A percentile compares a stretch with the other conserved stretches of the same genome.
phyloP scores from a whole-genome alignment of 73 alveolate species.

The Uronychia setigera region DNA sequence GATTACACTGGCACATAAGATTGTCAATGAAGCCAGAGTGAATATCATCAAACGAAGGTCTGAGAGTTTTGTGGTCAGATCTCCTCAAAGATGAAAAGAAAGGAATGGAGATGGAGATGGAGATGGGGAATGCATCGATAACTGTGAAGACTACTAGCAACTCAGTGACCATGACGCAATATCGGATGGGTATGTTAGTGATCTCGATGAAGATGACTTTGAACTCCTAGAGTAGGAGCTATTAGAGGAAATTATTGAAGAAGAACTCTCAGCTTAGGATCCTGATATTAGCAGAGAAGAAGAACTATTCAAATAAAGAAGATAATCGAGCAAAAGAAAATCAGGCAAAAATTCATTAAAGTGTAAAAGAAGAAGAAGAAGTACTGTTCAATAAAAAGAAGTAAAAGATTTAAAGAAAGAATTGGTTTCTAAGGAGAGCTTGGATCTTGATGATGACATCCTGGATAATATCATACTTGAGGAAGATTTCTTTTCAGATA shows the following conservation, averaged over 20 bases:
- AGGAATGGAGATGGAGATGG: not conserved
- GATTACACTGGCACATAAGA: constrained; percentile 22
- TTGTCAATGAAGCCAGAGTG: constrained; percentile 43
- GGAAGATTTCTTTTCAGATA: no score
- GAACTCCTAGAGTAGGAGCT: not conserved
- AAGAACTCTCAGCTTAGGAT: no score
- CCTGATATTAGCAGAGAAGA: no score
- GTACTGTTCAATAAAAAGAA: no score
- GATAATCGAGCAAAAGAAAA: no score
- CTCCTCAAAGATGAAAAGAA: not conserved
- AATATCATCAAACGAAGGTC: constrained; percentile 14
- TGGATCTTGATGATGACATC: no score
- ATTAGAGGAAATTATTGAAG: not conserved
- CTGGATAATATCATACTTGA: no score
- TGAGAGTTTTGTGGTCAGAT: constrained; percentile 21
- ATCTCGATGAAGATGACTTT: constrained; percentile 3
- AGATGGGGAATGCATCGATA: constrained; percentile 6
- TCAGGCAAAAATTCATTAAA: no score
- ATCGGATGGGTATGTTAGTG: not conserved
- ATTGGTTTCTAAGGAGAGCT: no score
- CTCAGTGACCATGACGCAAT: not conserved
- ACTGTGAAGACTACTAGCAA: constrained; percentile 5
- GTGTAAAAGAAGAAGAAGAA: no score
- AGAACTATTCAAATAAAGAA: no score
- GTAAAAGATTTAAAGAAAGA: no score